Conservation (phyloP, 768 basidiomycete genomes). For the Suillus ampliporus region DNA sequence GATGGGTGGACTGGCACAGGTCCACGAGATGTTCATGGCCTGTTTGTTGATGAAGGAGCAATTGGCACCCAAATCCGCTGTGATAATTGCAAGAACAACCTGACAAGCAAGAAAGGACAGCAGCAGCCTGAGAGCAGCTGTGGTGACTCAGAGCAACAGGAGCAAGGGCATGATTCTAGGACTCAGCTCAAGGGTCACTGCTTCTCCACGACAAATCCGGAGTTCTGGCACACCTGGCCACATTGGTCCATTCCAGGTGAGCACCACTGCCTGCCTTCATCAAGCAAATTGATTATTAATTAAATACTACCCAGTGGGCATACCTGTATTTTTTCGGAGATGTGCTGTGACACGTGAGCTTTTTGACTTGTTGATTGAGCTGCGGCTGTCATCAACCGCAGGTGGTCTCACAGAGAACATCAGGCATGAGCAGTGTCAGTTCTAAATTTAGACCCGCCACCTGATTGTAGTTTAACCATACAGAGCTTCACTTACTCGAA, state of each 20-base stretch:
- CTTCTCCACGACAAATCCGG: constrained; percentile 16
- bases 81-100: not conserved
- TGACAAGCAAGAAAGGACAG: not conserved
- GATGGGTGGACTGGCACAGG: constrained; percentile 16
- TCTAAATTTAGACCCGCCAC: not conserved
- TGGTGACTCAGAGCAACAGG: too few species aligned
- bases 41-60: constrained; percentile 9
- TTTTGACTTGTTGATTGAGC: constrained; percentile 29
- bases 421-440: constrained; percentile 19
- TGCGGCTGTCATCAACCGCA: constrained; percentile 24
- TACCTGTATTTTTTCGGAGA: constrained; percentile 25
- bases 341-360: constrained; percentile 29
- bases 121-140: too few species aligned
- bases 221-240: constrained; percentile 27
- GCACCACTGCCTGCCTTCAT: not conserved
- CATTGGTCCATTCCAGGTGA: constrained; percentile 27
- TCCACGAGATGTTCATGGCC: constrained; percentile 5
- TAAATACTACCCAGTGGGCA: not conserved
- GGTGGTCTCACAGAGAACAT: constrained; percentile 26
- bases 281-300: too few species aligned
- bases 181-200: constrained; percentile 9
- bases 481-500: constrained; percentile 31
- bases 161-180: not conserved
- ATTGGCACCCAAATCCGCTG: constrained; percentile 6
- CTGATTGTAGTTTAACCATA: not conserved